Conservation (phyloP, 129 eudicot genomes). For the Helianthus tuberosus region DNA sequence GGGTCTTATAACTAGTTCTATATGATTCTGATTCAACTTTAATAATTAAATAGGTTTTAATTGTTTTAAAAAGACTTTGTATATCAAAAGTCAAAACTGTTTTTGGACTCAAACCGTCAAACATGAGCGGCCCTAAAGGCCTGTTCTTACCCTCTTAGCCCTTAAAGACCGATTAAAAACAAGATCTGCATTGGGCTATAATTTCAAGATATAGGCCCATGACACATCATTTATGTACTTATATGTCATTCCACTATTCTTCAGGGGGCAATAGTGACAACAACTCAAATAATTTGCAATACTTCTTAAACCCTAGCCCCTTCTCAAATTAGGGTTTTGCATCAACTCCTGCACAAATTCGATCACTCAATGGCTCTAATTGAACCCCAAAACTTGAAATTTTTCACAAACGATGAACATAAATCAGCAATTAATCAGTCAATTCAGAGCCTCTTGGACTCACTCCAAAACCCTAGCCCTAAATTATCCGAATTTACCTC, state of each 20-base stretch:
- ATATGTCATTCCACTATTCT: constrained; percentile 1
- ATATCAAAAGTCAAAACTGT: too few relatives aligned
- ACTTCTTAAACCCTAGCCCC: constrained; percentile 41
- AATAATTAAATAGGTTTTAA: too few relatives aligned
- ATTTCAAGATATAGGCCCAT: neutral
- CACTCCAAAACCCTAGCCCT: constrained; percentile 38
- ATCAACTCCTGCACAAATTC: constrained; percentile 4
- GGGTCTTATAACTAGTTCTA: too few relatives aligned
- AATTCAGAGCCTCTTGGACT: constrained; percentile 49
- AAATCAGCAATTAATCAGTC: constrained; percentile 46
- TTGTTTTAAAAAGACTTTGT: too few relatives aligned
- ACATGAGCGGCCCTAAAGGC: neutral
- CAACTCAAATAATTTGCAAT: neutral
- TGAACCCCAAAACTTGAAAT: constrained; percentile 31
- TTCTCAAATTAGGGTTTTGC: constrained; percentile 47
- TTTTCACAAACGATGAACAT: constrained; percentile 52
- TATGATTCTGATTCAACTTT: too few relatives aligned
- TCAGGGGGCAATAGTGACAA: constrained; percentile 8
- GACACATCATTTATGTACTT: neutral
- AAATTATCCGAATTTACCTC: constrained; percentile 40
- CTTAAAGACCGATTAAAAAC: neutral
- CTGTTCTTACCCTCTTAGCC: neutral
- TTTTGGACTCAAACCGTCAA: neutral
- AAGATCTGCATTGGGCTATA: neutral
- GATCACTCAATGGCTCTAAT: constrained; percentile 35